phyloP scores from a whole-genome alignment of 139 green algal genomes.

The Spirogloea muscicola region DNA sequence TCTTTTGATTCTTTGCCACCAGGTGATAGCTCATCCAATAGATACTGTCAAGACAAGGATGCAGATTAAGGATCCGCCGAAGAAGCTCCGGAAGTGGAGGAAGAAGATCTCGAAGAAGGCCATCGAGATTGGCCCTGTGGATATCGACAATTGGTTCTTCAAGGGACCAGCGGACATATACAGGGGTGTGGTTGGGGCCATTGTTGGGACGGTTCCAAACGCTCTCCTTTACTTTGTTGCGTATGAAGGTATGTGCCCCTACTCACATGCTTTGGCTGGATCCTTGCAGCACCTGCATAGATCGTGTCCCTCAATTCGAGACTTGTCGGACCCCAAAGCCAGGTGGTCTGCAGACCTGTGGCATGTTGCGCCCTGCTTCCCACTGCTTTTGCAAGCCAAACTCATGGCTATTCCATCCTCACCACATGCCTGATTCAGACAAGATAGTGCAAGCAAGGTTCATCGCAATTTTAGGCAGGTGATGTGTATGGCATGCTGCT shows the following conservation, averaged over 20 bases:
- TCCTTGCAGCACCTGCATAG: too few species aligned
- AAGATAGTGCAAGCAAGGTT: not conserved
- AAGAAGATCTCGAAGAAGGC: slow-evolving; percentile 51
- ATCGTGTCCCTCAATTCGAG: not conserved
- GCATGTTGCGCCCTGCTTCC: not conserved
- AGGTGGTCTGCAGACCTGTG: not conserved
- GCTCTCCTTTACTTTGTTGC: slow-evolving; percentile 64
- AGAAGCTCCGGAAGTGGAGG: slow-evolving; percentile 50
- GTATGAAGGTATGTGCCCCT: slow-evolving; percentile 49
- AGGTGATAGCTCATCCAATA: slow-evolving; percentile 54
- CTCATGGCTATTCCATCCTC: not conserved
- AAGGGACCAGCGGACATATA: slow-evolving; percentile 60
- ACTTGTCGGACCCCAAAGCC: not conserved
- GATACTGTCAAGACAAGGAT: slow-evolving; percentile 67
- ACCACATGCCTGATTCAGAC: not conserved
- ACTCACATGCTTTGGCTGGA: not conserved
- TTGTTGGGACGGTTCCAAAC: slow-evolving; percentile 62
- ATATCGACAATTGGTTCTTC: slow-evolving; percentile 48
- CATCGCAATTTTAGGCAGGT: not conserved
- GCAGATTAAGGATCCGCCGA: slow-evolving; percentile 54
- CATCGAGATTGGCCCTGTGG: slow-evolving; percentile 24
- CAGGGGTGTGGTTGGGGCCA: slow-evolving; percentile 53
- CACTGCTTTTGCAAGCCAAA: not conserved
- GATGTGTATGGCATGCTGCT: not conserved
- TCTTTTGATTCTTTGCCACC: slow-evolving; percentile 12